These are phyloP conservation scores for Evansstolkia leycettana DNA, from an alignment of 495 filamentous ascomycete genomes.

Conservation along the genomic window DNA sequence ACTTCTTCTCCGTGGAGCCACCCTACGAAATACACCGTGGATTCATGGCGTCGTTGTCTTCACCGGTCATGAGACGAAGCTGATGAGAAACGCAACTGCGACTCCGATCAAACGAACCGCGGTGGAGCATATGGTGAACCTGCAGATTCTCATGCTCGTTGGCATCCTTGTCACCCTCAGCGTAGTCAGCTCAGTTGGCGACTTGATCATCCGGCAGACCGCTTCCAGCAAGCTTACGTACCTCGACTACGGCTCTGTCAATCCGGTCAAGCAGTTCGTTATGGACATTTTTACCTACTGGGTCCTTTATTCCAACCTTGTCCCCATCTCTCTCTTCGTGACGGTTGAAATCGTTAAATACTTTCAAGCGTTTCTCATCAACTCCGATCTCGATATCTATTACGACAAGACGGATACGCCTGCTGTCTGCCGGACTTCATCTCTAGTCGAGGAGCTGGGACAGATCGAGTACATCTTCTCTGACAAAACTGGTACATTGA, in stretches of 20 bases:
- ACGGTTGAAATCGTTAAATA: slow-evolving; percentile 98
- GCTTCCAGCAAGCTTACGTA: slow-evolving; percentile 50
- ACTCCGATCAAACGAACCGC: slow-evolving; percentile 95
- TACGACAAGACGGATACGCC: slow-evolving; percentile 93
- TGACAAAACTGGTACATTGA: slow-evolving; percentile 98
- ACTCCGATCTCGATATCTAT: slow-evolving; percentile 95
- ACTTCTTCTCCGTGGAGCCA: slow-evolving; percentile 84
- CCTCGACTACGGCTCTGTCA: slow-evolving; percentile 48
- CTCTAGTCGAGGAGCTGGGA: slow-evolving; percentile 91
- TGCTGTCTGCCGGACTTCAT: slow-evolving; percentile 89
- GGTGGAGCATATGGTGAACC: slow-evolving; percentile 86
- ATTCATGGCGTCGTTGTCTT: slow-evolving; percentile 95
- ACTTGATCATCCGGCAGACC: slow-evolving; percentile 64
- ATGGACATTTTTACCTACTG: slow-evolving; percentile 96
- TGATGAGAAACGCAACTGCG: slow-evolving; percentile 97
- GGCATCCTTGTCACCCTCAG: slow-evolving; percentile 73
- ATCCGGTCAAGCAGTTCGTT: slow-evolving; percentile 70
- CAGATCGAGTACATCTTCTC: slow-evolving; percentile 99
- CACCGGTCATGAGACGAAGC: slow-evolving; percentile 95
- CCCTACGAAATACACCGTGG: slow-evolving; percentile 94
- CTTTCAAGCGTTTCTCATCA: slow-evolving; percentile 91
- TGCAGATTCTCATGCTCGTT: slow-evolving; percentile 82
- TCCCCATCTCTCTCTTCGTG: slow-evolving; percentile 95
- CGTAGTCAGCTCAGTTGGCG: slow-evolving; percentile 80
- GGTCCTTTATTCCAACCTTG: slow-evolving; percentile 95